Percentiles rank a stretch among this genome's conserved stretches.
Evolutionary conservation across 257 asterid genomes (phyloP).

Genomic region (Solanum commersonii): DNA sequence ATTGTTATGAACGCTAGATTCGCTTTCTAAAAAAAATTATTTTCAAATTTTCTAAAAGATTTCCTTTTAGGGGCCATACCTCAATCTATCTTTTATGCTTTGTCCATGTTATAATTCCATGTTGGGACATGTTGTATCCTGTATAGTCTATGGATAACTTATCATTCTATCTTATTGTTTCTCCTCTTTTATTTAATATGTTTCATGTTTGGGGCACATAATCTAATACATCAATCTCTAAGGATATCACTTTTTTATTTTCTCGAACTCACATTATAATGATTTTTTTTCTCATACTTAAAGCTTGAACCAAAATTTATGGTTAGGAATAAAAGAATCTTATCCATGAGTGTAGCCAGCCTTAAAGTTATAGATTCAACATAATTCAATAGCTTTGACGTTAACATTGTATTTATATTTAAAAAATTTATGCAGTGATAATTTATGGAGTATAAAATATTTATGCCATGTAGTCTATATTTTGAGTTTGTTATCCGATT

Average conservation of each 20-base stretch:
- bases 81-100: neutral
- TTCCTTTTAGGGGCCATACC: neutral
- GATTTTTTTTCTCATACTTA: too few species aligned
- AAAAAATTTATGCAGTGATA: too few species aligned
- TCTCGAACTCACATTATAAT: neutral
- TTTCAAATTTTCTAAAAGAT: too few species aligned
- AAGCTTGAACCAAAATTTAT: neutral
- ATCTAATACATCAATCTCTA: neutral
- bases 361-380: too few species aligned
- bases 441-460: neutral
- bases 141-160: neutral
- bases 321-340: neutral
- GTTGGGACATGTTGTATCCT: neutral
- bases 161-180: neutral
- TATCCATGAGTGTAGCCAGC: neutral
- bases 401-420: too few species aligned
- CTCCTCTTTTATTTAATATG: neutral
- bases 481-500: neutral
- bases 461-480: neutral
- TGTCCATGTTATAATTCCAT: neutral
- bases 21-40: neutral
- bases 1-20: neutral
- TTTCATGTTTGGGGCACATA: neutral
- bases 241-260: neutral
- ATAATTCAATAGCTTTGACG: neutral